Percentiles rank a stretch among this genome's conserved stretches.
Evolutionary conservation across 768 basidiomycete genomes (phyloP).

Genomic region (Xerocomus potaroensis): DNA sequence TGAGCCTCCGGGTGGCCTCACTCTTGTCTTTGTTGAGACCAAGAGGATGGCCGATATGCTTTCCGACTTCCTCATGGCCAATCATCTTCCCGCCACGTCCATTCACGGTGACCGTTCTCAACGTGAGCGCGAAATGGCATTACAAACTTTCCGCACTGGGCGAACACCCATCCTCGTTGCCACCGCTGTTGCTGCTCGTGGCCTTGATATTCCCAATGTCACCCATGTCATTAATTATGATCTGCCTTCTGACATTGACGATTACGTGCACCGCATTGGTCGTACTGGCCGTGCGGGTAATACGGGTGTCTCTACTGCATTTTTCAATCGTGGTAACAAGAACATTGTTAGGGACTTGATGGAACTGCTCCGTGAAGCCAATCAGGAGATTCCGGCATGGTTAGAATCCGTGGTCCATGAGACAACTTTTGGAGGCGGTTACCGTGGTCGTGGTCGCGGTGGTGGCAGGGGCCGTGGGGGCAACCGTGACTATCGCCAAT

Average conservation of each 20-base stretch:
- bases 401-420: conserved; percentile 84
- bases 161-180: conserved; percentile 96
- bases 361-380: conserved; percentile 92
- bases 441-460: conserved; percentile 54
- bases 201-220: conserved; percentile 98
- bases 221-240: conserved; percentile 99
- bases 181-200: conserved; percentile 97
- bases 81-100: conserved; percentile 85
- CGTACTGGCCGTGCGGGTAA: conserved; percentile 99
- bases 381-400: conserved; percentile 92
- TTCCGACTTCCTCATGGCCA: conserved; percentile 87
- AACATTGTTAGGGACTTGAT: conserved; percentile 89
- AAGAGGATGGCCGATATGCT: conserved; percentile 99
- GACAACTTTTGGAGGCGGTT: conserved; percentile 60
- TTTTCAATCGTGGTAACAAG: conserved; percentile 92
- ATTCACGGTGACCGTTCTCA: conserved; percentile 99
- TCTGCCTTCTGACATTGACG: conserved; percentile 95
- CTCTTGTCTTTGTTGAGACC: conserved; percentile 97
- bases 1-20: conserved; percentile 65
- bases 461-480: conserved; percentile 36
- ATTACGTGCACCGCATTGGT: conserved; percentile 98
- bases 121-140: conserved; percentile 92
- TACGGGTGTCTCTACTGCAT: conserved; percentile 91
- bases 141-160: conserved; percentile 93
- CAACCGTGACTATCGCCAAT: conserved; percentile 33